These are phyloP conservation scores for Saturnispora galanensis DNA, from an alignment of 805 yeast genomes.

Conservation along the genomic window DNA sequence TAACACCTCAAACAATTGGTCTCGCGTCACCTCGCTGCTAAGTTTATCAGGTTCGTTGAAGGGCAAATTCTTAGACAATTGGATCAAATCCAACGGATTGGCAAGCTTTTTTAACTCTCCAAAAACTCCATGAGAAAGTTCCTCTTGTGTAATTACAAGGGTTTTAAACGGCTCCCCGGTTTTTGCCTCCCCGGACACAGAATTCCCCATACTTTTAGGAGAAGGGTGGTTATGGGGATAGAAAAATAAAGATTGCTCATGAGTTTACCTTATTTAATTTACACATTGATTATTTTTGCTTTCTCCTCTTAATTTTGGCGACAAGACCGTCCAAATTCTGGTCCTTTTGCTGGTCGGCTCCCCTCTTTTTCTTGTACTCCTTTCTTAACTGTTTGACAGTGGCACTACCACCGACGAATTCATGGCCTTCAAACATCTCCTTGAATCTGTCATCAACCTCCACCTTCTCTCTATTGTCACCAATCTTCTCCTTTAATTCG, in stretches of 20 bases:
- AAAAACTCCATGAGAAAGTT: background rate
- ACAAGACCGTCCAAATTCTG: conserved; percentile 30
- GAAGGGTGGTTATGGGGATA: background rate
- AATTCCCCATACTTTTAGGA: conserved; percentile 1
- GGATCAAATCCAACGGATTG: conserved; percentile 6
- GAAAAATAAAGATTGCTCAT: background rate
- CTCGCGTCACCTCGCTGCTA: background rate
- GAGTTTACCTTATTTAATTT: background rate
- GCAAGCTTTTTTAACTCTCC: background rate
- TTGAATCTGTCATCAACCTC: conserved; percentile 78
- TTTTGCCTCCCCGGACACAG: background rate
- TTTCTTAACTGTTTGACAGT: conserved; percentile 77
- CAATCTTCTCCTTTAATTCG: conserved; percentile 33
- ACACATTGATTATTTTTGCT: background rate
- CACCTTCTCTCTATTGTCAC: conserved; percentile 26
- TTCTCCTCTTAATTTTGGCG: conserved; percentile 37
- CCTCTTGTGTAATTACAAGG: background rate
- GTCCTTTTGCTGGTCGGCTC: conserved; percentile 9
- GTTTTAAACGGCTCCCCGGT: background rate
- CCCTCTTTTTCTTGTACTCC: conserved; percentile 43
- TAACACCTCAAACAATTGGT: background rate
- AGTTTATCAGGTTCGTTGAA: background rate
- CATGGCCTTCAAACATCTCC: conserved; percentile 75
- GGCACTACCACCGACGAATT: conserved; percentile 85
- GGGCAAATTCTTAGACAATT: conserved; percentile 4